These are phyloP conservation scores for Hippophae tibetana DNA, from an alignment of 306 rosid species.

Conservation along the genomic window DNA sequence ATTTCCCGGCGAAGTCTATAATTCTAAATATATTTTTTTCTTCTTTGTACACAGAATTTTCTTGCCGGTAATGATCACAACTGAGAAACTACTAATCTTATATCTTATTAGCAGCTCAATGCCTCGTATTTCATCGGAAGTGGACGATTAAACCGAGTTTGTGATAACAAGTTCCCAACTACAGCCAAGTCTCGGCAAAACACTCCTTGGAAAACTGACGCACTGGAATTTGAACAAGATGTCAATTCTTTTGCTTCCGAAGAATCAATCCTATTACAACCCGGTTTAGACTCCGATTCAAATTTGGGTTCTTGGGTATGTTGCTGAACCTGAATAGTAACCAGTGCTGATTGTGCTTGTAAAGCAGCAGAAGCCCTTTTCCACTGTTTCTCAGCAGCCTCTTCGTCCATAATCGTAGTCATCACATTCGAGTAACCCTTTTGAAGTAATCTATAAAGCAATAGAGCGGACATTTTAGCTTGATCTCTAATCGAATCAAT, in stretches of 20 bases:
- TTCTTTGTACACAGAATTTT: neutral
- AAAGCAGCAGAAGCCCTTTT: constrained; percentile 44
- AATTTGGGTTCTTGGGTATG: constrained; percentile 18
- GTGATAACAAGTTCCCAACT: constrained; percentile 74
- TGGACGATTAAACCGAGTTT: constrained; percentile 65
- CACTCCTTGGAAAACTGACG: constrained; percentile 56
- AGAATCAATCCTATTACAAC: neutral
- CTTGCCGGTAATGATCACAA: constrained; percentile 9
- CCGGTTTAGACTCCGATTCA: constrained; percentile 22
- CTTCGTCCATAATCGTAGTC: constrained; percentile 54
- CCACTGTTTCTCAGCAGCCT: constrained; percentile 65
- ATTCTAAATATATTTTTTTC: constrained; percentile 5
- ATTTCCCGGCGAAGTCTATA: constrained; percentile 56
- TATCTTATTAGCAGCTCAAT: constrained; percentile 55
- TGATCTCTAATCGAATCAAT: constrained; percentile 63
- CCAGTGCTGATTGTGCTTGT: constrained; percentile 37
- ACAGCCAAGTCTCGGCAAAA: constrained; percentile 80
- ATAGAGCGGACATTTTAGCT: constrained; percentile 64
- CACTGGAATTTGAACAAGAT: neutral
- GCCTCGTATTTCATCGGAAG: constrained; percentile 83
- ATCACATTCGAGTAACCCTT: constrained; percentile 67
- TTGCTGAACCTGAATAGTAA: constrained; percentile 30
- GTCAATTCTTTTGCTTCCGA: constrained; percentile 23
- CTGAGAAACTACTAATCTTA: neutral
- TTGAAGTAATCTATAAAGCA: constrained; percentile 77